Percentiles rank a stretch among this genome's conserved stretches.
Evolutionary conservation across 306 rosid genomes (phyloP).

Genomic region (Gillenia trifoliata): DNA sequence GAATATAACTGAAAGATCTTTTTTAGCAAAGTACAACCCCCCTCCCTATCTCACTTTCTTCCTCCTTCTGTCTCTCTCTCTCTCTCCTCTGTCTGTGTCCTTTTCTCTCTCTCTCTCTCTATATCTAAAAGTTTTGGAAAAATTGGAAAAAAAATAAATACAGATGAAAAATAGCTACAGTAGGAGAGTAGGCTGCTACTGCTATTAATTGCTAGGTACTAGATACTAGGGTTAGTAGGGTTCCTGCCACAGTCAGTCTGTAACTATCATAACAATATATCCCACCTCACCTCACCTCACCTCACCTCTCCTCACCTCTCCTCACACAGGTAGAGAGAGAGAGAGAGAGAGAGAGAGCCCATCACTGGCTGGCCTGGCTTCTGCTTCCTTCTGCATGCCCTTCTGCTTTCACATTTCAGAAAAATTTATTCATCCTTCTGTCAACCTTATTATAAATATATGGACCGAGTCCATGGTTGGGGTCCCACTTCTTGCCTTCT

Average conservation of each 20-base stretch:
- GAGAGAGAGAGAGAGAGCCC: background rate
- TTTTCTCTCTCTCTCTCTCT: background rate
- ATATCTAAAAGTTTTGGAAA: background rate
- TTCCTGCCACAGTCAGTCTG: background rate
- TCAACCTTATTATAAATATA: background rate
- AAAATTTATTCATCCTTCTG: background rate
- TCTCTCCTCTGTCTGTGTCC: background rate
- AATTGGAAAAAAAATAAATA: background rate
- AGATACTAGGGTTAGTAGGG: background rate
- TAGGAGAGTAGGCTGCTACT: background rate
- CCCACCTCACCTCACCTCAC: background rate
- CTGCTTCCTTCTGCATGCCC: background rate
- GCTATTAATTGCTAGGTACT: background rate
- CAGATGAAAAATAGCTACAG: background rate
- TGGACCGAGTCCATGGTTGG: background rate
- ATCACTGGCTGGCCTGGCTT: background rate
- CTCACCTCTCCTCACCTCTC: background rate
- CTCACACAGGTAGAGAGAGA: background rate
- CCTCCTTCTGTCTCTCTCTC: background rate
- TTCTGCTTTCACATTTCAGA: background rate
- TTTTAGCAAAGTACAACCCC: slow-evolving; percentile 24
- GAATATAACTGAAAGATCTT: slow-evolving; percentile 39
- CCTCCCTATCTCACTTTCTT: background rate
- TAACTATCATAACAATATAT: background rate
- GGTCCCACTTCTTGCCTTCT: background rate